These are phyloP conservation scores for Guadua angustifolia DNA, from an alignment of 176 grass and related monocot species.

Conservation along the genomic window DNA sequence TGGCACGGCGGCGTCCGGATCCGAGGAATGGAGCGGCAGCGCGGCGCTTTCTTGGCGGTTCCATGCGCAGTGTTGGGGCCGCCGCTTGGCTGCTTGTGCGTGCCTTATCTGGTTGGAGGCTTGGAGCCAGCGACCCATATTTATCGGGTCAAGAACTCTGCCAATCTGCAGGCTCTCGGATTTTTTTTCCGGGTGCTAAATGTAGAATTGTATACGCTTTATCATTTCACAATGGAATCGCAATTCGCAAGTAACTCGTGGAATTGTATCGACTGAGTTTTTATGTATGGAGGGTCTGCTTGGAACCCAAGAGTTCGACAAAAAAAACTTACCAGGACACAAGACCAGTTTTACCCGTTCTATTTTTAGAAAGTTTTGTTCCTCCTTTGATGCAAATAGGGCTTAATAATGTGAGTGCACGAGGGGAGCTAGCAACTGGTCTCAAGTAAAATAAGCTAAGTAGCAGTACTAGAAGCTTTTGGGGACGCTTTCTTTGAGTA, in stretches of 20 bases:
- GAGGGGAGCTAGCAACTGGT: not conserved
- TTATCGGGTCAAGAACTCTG: not conserved
- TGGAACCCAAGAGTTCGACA: too few relatives aligned
- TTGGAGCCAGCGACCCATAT: not conserved
- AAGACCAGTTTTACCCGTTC: too few relatives aligned
- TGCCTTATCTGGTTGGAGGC: not conserved
- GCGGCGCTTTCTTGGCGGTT: slow-evolving; percentile 17
- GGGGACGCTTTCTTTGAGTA: not conserved
- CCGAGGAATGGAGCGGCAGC: not conserved
- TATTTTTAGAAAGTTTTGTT: too few relatives aligned
- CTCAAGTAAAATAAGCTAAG: not conserved
- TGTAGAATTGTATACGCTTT: not conserved
- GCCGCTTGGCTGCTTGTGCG: not conserved
- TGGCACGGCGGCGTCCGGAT: slow-evolving; percentile 33
- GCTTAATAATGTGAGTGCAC: not conserved
- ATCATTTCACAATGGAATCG: not conserved
- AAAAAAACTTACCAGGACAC: too few relatives aligned
- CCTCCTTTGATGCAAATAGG: not conserved
- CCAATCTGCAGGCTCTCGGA: not conserved
- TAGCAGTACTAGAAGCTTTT: not conserved
- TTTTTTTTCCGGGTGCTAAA: not conserved
- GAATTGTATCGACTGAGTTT: not conserved
- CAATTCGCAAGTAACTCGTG: not conserved
- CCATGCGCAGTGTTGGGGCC: not conserved
- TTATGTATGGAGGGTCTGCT: too few relatives aligned